These are phyloP conservation scores for Irpex rosettiformis DNA, from an alignment of 1,284 basidiomycete species.

Conservation along the genomic window DNA sequence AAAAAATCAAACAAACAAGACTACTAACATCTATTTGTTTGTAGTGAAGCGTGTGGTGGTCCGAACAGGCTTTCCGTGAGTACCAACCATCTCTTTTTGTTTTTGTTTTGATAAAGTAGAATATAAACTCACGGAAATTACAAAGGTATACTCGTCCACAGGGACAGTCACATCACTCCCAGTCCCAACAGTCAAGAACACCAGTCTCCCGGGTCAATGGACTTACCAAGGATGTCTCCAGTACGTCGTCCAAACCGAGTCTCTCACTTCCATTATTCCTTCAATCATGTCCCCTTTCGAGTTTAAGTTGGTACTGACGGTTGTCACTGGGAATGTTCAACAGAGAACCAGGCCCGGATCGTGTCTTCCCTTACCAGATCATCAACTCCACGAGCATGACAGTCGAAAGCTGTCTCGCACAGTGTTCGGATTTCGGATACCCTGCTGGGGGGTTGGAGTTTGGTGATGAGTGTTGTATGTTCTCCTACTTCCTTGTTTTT, in stretches of 20 bases:
- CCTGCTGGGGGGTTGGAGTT: slow-evolving; percentile 62
- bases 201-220: slow-evolving; percentile 59
- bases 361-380: slow-evolving; percentile 59
- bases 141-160: slow-evolving; percentile 50
- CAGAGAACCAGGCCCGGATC: slow-evolving; percentile 34
- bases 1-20: no score
- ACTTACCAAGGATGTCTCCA: slow-evolving; percentile 61
- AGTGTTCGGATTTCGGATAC: slow-evolving; percentile 64
- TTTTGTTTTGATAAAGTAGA: not conserved
- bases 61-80: slow-evolving; percentile 58
- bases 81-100: not conserved
- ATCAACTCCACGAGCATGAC: slow-evolving; percentile 59
- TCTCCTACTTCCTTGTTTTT: not conserved
- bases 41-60: slow-evolving; percentile 67
- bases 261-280: no score
- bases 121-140: slow-evolving; percentile 1
- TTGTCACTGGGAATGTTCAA: no score
- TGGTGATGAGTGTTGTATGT: slow-evolving; percentile 63
- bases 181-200: slow-evolving; percentile 53
- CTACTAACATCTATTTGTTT: slow-evolving; percentile 8
- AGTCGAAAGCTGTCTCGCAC: slow-evolving; percentile 55
- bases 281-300: no score
- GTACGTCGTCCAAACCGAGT: no score
- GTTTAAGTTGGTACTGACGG: no score
- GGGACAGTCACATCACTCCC: slow-evolving; percentile 51